Evolutionary conservation across 176 grass and related monocot genomes (phyloP).

Genomic region (Puya raimondii): DNA sequence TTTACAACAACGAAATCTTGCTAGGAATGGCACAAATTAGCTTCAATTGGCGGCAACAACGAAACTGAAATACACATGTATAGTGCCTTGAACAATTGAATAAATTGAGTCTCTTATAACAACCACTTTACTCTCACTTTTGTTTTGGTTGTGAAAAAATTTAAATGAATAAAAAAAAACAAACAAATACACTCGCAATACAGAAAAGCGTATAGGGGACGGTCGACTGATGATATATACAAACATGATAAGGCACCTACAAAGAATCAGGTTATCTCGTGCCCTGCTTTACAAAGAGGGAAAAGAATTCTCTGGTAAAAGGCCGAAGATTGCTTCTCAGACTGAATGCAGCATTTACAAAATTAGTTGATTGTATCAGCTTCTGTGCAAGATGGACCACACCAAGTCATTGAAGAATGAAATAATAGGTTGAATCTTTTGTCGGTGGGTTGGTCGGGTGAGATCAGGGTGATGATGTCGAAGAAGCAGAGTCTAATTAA

Average conservation of each 20-base stretch:
- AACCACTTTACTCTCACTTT: too few species aligned
- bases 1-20: too few species aligned
- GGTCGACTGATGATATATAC: slow-evolving; percentile 32
- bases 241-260: slow-evolving; percentile 28
- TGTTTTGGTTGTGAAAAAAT: too few species aligned
- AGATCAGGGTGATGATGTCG: neutral
- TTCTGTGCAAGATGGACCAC: neutral
- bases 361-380: neutral
- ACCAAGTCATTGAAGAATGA: too few species aligned
- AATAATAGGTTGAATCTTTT: neutral
- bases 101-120: too few species aligned
- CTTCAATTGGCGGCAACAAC: too few species aligned
- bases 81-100: too few species aligned
- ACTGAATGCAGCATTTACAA: slow-evolving; percentile 14
- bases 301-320: neutral
- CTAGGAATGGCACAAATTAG: too few species aligned
- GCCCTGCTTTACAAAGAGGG: slow-evolving; percentile 6
- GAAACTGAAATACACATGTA: too few species aligned
- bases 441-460: neutral
- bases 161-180: neutral
- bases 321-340: slow-evolving; percentile 15
- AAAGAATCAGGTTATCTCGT: slow-evolving; percentile 24
- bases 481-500: slow-evolving; percentile 4
- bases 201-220: slow-evolving; percentile 12
- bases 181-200: neutral